Conservation (phyloP, 1,139 yeast species). For the Hyphopichia khmerensis region DNA sequence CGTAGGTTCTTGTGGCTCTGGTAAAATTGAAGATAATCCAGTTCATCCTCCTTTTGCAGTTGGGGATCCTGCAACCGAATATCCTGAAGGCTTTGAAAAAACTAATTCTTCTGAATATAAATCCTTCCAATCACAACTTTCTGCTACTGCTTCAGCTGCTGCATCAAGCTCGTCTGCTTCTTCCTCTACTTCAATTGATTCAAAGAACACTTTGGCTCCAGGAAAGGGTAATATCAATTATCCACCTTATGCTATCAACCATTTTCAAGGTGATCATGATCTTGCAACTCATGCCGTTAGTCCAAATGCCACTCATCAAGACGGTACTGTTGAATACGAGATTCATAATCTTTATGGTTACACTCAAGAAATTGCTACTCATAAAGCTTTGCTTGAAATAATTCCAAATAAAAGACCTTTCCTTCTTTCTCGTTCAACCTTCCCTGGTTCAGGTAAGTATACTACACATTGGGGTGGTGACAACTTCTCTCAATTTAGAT, state of each 20-base stretch:
- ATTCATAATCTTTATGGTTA: constrained; percentile 19
- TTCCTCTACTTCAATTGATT: constrained; percentile 14
- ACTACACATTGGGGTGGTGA: constrained; percentile 27
- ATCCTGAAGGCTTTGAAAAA: constrained; percentile 19
- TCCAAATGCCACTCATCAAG: constrained; percentile 29
- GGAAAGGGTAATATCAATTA: constrained; percentile 29
- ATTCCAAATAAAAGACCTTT: constrained; percentile 20
- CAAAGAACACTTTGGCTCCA: constrained; percentile 17
- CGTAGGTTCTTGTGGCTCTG: constrained; percentile 28
- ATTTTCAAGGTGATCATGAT: constrained; percentile 24
- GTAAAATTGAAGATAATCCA: constrained; percentile 18
- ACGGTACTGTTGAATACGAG: constrained; percentile 30
- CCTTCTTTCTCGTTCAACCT: constrained; percentile 19
- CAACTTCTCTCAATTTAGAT: constrained; percentile 17
- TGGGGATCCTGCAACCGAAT: constrained; percentile 12
- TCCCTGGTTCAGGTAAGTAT: constrained; percentile 18
- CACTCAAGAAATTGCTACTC: constrained; percentile 18
- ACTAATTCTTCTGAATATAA: constrained; percentile 20
- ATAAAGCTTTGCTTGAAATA: constrained; percentile 16
- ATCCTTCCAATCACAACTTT: constrained; percentile 10
- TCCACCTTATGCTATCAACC: constrained; percentile 30
- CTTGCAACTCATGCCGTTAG: constrained; percentile 26
- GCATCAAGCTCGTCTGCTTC: constrained; percentile 9
- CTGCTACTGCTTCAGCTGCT: constrained; percentile 13
- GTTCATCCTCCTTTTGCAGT: constrained; percentile 20